Conservation (phyloP, 2,329 filamentous ascomycete species). For the Nannizzia gypsea region DNA sequence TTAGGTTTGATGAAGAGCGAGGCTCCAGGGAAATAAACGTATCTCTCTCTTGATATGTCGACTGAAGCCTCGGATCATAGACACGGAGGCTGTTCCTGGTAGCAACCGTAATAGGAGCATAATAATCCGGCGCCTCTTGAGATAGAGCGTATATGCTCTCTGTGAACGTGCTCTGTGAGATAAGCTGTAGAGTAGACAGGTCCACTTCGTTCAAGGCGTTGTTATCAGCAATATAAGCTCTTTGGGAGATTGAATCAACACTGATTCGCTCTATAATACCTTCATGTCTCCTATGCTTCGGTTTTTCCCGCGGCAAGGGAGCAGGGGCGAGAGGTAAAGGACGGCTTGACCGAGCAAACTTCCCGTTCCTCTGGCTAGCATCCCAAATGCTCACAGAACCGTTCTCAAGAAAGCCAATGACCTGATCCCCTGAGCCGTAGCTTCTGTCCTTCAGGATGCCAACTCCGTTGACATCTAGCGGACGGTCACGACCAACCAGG, state of each 20-base stretch:
- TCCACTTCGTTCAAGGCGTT: constrained; percentile 72
- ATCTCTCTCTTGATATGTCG: background rate
- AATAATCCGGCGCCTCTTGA: constrained; percentile 44
- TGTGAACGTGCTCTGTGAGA: constrained; percentile 61
- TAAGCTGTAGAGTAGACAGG: constrained; percentile 56
- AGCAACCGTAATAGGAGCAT: constrained; percentile 67
- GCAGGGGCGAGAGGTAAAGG: constrained; percentile 49
- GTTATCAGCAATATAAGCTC: constrained; percentile 70
- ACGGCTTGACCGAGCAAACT: constrained; percentile 54
- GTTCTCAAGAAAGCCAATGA: constrained; percentile 71
- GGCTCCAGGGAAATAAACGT: background rate
- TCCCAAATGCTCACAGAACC: constrained; percentile 86
- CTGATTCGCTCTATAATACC: constrained; percentile 69
- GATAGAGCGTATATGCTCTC: constrained; percentile 78
- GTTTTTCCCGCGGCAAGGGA: constrained; percentile 16
- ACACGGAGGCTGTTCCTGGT: constrained; percentile 72
- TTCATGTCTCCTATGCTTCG: constrained; percentile 24
- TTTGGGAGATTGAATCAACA: constrained; percentile 54
- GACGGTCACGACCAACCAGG: constrained; percentile 25
- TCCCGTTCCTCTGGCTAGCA: constrained; percentile 44
- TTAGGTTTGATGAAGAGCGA: background rate
- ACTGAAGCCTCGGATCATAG: constrained; percentile 54
- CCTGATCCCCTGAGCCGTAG: constrained; percentile 44
- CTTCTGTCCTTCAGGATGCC: constrained; percentile 51
- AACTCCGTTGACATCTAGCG: constrained; percentile 59